Percentiles rank a stretch among this genome's conserved stretches.
Conservation (phyloP, 2,329 filamentous ascomycete genomes). For the Aspergillus sp. region DNA sequence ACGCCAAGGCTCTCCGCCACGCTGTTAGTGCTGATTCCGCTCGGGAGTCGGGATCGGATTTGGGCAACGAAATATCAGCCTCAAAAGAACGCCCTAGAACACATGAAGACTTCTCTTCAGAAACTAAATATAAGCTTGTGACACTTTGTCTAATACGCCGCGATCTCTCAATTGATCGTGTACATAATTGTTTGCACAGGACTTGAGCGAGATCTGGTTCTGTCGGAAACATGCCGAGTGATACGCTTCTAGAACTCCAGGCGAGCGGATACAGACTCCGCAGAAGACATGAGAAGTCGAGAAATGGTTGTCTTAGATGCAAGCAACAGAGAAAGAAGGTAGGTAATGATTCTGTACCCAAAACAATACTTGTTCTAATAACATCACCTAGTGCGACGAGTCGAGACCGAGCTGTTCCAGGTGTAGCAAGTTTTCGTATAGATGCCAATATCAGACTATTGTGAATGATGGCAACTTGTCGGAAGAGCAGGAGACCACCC, state of each 20-base stretch:
- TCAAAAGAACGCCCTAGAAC: too few species aligned
- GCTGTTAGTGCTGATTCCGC: too few species aligned
- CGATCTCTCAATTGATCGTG: background rate
- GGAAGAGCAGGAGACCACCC: background rate
- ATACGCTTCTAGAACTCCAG: conserved; percentile 4
- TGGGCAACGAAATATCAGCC: too few species aligned
- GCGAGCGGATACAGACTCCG: conserved; percentile 16
- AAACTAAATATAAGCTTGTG: too few species aligned
- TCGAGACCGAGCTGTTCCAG: conserved; percentile 32
- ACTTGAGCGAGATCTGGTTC: background rate
- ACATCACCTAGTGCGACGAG: conserved; percentile 35
- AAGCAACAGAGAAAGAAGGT: conserved; percentile 40
- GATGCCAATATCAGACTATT: conserved; percentile 29
- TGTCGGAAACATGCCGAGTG: conserved; percentile 5
- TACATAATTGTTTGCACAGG: too few species aligned
- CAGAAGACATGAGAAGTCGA: conserved; percentile 33
- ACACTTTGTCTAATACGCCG: background rate
- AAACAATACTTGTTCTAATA: conserved; percentile 7
- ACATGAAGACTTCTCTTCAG: too few species aligned
- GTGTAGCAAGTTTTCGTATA: conserved; percentile 30
- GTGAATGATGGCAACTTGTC: conserved; percentile 6
- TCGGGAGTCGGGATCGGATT: too few species aligned
- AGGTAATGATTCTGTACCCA: background rate
- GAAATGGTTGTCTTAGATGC: conserved; percentile 35
- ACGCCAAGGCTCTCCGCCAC: too few species aligned